phyloP scores from a whole-genome alignment of 352 stramenopile species.

The Phytophthora pinifolia region DNA sequence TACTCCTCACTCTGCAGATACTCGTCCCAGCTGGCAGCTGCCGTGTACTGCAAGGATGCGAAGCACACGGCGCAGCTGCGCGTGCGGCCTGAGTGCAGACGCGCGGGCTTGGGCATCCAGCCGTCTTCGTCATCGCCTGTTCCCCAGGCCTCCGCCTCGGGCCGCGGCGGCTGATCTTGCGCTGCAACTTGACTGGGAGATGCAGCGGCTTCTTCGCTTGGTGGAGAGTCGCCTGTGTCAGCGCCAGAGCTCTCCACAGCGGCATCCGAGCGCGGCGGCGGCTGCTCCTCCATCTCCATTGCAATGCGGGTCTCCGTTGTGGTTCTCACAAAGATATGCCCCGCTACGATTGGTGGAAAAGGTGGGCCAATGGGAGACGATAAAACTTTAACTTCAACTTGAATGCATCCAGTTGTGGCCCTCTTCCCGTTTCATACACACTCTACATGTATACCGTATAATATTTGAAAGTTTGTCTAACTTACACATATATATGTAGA shows the following conservation, averaged over 20 bases:
- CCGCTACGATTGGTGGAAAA: conserved; percentile 16
- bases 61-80: conserved; percentile 79
- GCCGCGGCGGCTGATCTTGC: conserved; percentile 6
- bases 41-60: conserved; percentile 72
- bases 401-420: too few species aligned
- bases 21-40: conserved; percentile 72
- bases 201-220: neutral
- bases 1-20: conserved; percentile 84
- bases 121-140: conserved; percentile 54
- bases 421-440: too few species aligned
- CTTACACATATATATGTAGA: too few species aligned
- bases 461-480: too few species aligned
- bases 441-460: too few species aligned
- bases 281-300: conserved; percentile 19
- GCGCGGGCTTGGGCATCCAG: conserved; percentile 85
- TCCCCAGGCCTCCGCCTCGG: conserved; percentile 20
- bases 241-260: conserved; percentile 13
- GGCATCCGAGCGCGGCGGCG: conserved; percentile 2
- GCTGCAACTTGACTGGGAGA: conserved; percentile 1
- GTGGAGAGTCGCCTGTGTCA: neutral
- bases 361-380: neutral
- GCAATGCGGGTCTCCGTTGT: neutral
- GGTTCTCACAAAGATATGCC: conserved; percentile 17
- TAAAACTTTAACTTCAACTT: neutral
- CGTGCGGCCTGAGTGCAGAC: conserved; percentile 78